Percentiles rank a stretch among this genome's conserved stretches.
These are phyloP conservation scores for Ustilago sp. DNA, from an alignment of 1,284 basidiomycete species.

Conservation along the genomic window DNA sequence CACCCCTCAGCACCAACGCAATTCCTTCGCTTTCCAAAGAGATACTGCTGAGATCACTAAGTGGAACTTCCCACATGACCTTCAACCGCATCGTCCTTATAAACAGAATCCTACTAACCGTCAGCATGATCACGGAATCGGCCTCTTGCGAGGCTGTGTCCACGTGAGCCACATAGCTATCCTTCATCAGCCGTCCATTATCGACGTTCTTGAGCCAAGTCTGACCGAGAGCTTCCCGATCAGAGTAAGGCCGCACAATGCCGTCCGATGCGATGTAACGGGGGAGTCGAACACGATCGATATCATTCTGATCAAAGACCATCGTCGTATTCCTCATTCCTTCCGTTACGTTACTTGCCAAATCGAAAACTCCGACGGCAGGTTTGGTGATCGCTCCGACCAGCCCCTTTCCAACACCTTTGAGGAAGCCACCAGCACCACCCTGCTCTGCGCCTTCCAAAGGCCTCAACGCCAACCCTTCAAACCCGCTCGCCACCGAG, in stretches of 20 bases:
- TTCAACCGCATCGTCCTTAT: slow-evolving; percentile 87
- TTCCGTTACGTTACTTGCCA: slow-evolving; percentile 95
- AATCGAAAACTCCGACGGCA: slow-evolving; percentile 94
- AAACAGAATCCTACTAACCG: slow-evolving; percentile 73
- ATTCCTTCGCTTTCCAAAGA: slow-evolving; percentile 71
- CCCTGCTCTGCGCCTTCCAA: slow-evolving; percentile 95
- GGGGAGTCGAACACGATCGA: slow-evolving; percentile 89
- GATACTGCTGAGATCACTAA: slow-evolving; percentile 87
- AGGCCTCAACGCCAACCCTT: slow-evolving; percentile 95
- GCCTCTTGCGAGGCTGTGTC: slow-evolving; percentile 73
- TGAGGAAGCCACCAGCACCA: slow-evolving; percentile 96
- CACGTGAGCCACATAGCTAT: slow-evolving; percentile 87
- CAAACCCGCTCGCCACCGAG: slow-evolving; percentile 93
- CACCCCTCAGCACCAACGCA: slow-evolving; percentile 76
- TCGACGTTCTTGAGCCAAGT: slow-evolving; percentile 95
- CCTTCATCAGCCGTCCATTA: slow-evolving; percentile 83
- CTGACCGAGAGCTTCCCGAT: slow-evolving; percentile 91
- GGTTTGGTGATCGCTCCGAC: slow-evolving; percentile 97
- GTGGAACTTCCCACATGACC: slow-evolving; percentile 91
- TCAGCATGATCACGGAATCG: slow-evolving; percentile 65
- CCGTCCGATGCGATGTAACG: slow-evolving; percentile 78
- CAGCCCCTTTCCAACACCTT: slow-evolving; percentile 94
- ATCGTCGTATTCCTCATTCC: slow-evolving; percentile 95
- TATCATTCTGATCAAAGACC: slow-evolving; percentile 91
- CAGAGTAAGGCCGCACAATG: slow-evolving; percentile 75